Evolutionary conservation across 2,329 filamentous ascomycete genomes (phyloP), one percentile per base, ranked within the genome.

Genomic region (Trichophyton rubrum): DNA sequence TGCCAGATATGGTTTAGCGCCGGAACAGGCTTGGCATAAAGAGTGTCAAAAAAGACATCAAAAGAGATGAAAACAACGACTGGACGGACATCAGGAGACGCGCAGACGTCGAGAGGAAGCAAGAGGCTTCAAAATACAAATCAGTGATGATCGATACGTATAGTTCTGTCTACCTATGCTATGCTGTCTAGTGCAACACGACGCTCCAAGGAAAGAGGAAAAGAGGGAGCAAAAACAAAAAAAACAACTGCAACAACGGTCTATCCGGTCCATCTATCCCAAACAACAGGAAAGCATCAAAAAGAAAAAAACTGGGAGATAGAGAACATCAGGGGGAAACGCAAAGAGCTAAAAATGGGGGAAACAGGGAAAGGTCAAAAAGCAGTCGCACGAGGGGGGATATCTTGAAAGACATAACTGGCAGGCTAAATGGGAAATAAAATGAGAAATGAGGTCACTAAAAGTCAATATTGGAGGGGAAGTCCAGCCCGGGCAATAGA

Each of bases 261-360:
- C 55, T 57, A 57, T 57, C 38, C 55, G 27, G 27, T 41, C 33
- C 38, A 57, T 57, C 55, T 57, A 57, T 57, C 55, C 55, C 30
- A 57, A 53, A 53, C 49, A 53, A 30, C 17, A 30, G 22, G 49
- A 53, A 53, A 53, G 15, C 45, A 2, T 51, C 45, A 51, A 51
- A 51, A 51, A 38, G 33, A 51, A 51, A 51, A 11, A 13, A 38
- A 13, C 33, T 11, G 33, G 9, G 2, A 13, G 33, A 38, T 13
- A 53, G 49, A 53, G 49, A 33, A 24, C 49, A 53, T 53, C 49
- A 53, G 49, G 22, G 49, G 38, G 43, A 20, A 47, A 47, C 43
- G 13, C 49, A 33, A 24, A 33, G 49, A 17, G 49, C 49, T 11
- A 53, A 53, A 33, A 51, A 27, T 3, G n/a, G n/a, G n/a, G n/a